Conservation (phyloP, 345 rosid species). For the Arabis alpina region DNA sequence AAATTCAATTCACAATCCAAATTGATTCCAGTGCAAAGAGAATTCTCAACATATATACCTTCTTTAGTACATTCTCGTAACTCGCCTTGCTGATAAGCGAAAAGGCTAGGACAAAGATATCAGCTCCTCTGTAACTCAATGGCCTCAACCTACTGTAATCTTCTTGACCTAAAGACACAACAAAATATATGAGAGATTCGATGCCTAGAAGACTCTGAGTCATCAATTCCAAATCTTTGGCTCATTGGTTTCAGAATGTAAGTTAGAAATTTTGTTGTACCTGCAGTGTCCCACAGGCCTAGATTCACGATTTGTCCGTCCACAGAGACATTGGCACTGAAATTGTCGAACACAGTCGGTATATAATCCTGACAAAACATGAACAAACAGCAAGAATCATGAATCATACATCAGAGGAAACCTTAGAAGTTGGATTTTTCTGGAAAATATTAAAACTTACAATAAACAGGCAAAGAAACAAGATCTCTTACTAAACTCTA, state of each 20-base stretch:
- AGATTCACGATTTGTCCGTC: constrained; percentile 91
- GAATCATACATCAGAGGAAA: constrained; percentile 28
- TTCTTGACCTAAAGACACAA: constrained; percentile 77
- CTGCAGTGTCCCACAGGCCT: constrained; percentile 99
- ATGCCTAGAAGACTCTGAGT: background rate
- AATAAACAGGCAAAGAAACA: background rate
- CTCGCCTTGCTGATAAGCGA: constrained; percentile 94
- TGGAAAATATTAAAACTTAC: too few species aligned
- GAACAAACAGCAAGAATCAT: constrained; percentile 12
- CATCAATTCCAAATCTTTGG: constrained; percentile 8
- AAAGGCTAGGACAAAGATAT: constrained; percentile 88
- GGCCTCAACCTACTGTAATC: constrained; percentile 99
- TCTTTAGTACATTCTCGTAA: constrained; percentile 94
- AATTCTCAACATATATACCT: constrained; percentile 52
- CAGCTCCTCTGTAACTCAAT: constrained; percentile 97
- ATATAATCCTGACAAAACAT: constrained; percentile 71
- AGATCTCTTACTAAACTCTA: constrained; percentile 7
- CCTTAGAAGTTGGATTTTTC: background rate
- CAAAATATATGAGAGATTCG: constrained; percentile 6
- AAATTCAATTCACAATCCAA: constrained; percentile 10
- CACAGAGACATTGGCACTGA: constrained; percentile 96
- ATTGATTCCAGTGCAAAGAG: background rate
- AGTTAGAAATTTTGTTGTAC: constrained; percentile 41
- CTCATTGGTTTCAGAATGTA: background rate
- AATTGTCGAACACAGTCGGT: constrained; percentile 98